Conservation (phyloP, 805 yeast genomes). For the Nakazawaea pomicola region DNA sequence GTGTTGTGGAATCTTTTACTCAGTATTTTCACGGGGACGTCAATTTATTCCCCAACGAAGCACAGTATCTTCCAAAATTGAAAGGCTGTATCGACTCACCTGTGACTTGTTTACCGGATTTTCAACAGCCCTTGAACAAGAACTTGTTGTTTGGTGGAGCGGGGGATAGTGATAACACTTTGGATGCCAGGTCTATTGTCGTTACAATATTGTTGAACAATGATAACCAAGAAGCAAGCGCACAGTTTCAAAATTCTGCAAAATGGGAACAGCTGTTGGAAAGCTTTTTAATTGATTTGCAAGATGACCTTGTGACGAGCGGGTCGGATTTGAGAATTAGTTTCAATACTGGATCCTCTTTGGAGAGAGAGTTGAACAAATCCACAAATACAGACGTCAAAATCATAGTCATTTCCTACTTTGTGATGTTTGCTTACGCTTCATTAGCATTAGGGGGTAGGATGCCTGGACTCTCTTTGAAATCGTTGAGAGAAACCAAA, state of each 20-base stretch:
- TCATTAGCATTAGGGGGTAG: constrained; percentile 62
- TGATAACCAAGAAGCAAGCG: constrained; percentile 34
- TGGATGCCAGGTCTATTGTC: constrained; percentile 67
- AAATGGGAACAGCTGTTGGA: constrained; percentile 75
- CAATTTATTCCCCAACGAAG: constrained; percentile 35
- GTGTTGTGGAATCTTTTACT: constrained; percentile 84
- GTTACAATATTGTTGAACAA: constrained; percentile 69
- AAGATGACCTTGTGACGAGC: constrained; percentile 6
- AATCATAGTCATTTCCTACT: constrained; percentile 68
- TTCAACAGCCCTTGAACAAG: constrained; percentile 83
- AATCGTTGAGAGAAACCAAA: constrained; percentile 44
- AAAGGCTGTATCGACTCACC: constrained; percentile 70
- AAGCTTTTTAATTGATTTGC: constrained; percentile 40
- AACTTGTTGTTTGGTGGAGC: constrained; percentile 65
- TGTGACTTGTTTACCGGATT: constrained; percentile 82
- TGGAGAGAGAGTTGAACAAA: constrained; percentile 78
- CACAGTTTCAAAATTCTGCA: constrained; percentile 33
- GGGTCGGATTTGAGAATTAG: constrained; percentile 53
- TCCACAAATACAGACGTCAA: constrained; percentile 75
- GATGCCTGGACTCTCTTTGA: constrained; percentile 9
- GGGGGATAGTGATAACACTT: constrained; percentile 37
- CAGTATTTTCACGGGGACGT: constrained; percentile 78
- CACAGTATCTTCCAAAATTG: constrained; percentile 52
- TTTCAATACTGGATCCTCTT: constrained; percentile 78
- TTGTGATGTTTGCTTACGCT: constrained; percentile 85